phyloP scores from a whole-genome alignment of 1,284 basidiomycete genomes.

The Rhodofomes roseus region DNA sequence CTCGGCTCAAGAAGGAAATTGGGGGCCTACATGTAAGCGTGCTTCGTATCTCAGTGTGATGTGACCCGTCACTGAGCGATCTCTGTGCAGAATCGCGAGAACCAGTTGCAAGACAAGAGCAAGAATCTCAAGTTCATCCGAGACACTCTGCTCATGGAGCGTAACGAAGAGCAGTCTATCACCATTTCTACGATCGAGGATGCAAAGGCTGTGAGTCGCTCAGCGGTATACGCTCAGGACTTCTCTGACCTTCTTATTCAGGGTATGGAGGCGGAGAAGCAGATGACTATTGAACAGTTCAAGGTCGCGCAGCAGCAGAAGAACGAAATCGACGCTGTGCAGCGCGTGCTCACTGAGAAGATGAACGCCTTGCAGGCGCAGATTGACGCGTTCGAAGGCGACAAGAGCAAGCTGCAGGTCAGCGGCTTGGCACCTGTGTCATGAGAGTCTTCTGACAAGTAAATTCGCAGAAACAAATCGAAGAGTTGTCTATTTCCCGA shows the following conservation, averaged over 20 bases:
- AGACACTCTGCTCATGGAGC: constrained; percentile 49
- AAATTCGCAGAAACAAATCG: constrained; percentile 29
- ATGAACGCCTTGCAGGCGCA: constrained; percentile 42
- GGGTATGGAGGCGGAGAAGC: constrained; percentile 56
- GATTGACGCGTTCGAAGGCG: constrained; percentile 45
- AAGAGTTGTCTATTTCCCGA: constrained; percentile 42
- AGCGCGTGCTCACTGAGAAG: constrained; percentile 37
- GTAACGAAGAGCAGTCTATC: constrained; percentile 72
- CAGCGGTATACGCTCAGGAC: not conserved
- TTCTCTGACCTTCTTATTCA: constrained; percentile 22
- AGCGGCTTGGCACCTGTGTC: not conserved
- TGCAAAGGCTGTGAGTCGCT: constrained; percentile 41
- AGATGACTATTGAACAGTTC: constrained; percentile 46
- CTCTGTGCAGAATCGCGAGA: constrained; percentile 10
- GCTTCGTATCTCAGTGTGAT: not conserved
- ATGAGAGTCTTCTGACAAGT: not conserved
- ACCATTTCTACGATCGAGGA: constrained; percentile 66
- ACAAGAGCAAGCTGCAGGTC: not conserved
- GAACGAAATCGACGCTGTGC: constrained; percentile 38
- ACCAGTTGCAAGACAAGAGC: constrained; percentile 1
- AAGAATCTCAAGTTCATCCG: constrained; percentile 29
- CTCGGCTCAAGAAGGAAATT: constrained; percentile 7
- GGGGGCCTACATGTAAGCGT: constrained; percentile 8
- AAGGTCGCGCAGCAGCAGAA: constrained; percentile 40
- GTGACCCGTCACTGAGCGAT: not conserved